phyloP scores from a whole-genome alignment of 805 yeast species.

The Candida ovalis region DNA sequence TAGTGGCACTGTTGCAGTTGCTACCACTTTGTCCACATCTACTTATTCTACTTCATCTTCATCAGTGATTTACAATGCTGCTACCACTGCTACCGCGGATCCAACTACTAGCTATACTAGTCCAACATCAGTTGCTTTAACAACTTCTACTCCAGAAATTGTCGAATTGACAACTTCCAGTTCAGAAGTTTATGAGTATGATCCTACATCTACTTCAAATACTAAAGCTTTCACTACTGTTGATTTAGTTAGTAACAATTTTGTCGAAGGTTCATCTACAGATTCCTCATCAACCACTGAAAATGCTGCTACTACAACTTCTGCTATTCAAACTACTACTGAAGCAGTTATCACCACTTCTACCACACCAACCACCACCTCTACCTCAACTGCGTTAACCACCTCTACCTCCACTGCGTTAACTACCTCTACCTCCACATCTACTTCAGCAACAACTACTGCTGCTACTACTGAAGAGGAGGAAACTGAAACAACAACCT shows the following conservation, averaged over 20 bases:
- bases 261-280: constrained; percentile 2
- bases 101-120: constrained; percentile 10
- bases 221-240: constrained; percentile 1
- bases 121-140: neutral
- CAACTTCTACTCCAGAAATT: constrained; percentile 8
- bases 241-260: constrained; percentile 5
- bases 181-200: constrained; percentile 5
- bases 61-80: constrained; percentile 10
- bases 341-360: constrained; percentile 4
- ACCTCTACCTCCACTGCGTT: constrained; percentile 2
- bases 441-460: constrained; percentile 23
- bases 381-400: constrained; percentile 10
- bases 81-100: constrained; percentile 11
- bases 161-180: constrained; percentile 1
- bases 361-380: constrained; percentile 8
- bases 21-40: constrained; percentile 5
- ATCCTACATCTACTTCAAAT: constrained; percentile 4
- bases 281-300: constrained; percentile 1
- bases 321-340: neutral
- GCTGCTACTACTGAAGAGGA: constrained; percentile 27
- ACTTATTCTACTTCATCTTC: constrained; percentile 11
- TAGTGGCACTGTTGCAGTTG: constrained; percentile 5
- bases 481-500: constrained; percentile 16
- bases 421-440: constrained; percentile 1
- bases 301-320: neutral